Evolutionary conservation across 768 basidiomycete genomes (phyloP), one percentile per base, ranked within the genome.

Genomic region (Lentinus tigrinus): DNA sequence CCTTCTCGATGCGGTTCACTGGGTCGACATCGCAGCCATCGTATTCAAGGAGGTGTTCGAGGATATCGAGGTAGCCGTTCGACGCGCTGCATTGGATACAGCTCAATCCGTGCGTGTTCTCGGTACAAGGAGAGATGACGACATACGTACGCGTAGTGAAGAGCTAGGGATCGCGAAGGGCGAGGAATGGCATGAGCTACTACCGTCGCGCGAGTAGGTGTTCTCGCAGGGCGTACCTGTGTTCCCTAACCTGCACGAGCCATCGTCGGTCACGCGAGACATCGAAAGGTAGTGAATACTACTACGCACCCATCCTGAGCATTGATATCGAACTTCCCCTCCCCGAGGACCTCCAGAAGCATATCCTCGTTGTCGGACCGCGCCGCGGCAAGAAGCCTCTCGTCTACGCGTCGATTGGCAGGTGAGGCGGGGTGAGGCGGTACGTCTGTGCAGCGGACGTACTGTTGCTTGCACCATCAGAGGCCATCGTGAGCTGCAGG

Each of bases 21-120:
- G 85, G 83, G 69, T 95, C 91, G 50, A 93, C 90, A 66, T 93
- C 91, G 74, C 91, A 93, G 4, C 78, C 81, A 11, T 92, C 89
- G 65, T 85, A 77, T 4, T 81, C 82, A 34, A 95, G 78, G 62
- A 94, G 83, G 54, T 87, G 77, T 60, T 93, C 89, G 3, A 93
- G 75, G 47, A 87, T 85, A 27, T 81, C 79, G 1, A 77, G 78
- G 24, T 83, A 87, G 23, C 85, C 87, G 40, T 81, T 64, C 34
- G 73, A 76, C 19, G 81, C 82, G 17, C 84, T 87, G 67, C 4
- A 21, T 3, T 1, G 11, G 36, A 3, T 48, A n/a, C 17, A 21
- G 38, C 65, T 26, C 7, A 38, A 24, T 51, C 24, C 24, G 19
- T n/a, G 14, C 23, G 38, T 19, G 13, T 19, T 42, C 26, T 56